Conservation (phyloP, 2,329 filamentous ascomycete genomes). For the Fusarium hainanense region DNA sequence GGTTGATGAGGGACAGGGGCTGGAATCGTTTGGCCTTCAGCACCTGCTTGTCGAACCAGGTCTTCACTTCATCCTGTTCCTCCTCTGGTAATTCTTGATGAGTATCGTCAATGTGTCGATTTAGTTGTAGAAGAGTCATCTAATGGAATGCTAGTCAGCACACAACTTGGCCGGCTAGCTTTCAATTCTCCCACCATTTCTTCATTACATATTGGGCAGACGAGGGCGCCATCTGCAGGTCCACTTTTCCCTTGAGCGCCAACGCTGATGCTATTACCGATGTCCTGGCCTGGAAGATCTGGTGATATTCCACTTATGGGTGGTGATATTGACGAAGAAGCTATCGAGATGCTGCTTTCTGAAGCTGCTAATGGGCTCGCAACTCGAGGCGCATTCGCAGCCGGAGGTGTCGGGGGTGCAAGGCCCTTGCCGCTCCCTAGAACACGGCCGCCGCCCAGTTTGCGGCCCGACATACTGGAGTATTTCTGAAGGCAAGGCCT, state of each 20-base stretch:
- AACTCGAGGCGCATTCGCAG: constrained; percentile 56
- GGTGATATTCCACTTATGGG: constrained; percentile 70
- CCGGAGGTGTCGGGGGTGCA: constrained; percentile 67
- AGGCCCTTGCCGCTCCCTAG: constrained; percentile 87
- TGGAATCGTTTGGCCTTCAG: constrained; percentile 93
- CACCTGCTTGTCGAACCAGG: constrained; percentile 96
- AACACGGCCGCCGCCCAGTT: constrained; percentile 91
- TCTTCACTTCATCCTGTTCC: constrained; percentile 93
- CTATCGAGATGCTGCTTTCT: constrained; percentile 81
- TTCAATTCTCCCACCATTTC: constrained; percentile 79
- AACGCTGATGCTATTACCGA: constrained; percentile 83
- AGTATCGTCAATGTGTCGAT: constrained; percentile 84
- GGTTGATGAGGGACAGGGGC: constrained; percentile 88
- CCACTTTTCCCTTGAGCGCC: constrained; percentile 64
- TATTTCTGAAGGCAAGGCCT: not conserved
- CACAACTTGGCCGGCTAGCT: not conserved
- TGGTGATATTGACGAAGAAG: constrained; percentile 76
- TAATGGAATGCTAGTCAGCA: constrained; percentile 49
- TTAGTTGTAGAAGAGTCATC: constrained; percentile 92
- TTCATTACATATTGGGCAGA: constrained; percentile 98
- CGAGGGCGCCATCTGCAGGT: constrained; percentile 67
- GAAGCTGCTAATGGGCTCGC: constrained; percentile 65
- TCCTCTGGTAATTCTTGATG: constrained; percentile 90
- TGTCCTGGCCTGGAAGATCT: constrained; percentile 75
- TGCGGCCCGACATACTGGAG: constrained; percentile 78